Percentiles rank a stretch among this genome's conserved stretches.
phyloP scores from a whole-genome alignment of 73 alveolate species.

The Tetrahymena thermophila region DNA sequence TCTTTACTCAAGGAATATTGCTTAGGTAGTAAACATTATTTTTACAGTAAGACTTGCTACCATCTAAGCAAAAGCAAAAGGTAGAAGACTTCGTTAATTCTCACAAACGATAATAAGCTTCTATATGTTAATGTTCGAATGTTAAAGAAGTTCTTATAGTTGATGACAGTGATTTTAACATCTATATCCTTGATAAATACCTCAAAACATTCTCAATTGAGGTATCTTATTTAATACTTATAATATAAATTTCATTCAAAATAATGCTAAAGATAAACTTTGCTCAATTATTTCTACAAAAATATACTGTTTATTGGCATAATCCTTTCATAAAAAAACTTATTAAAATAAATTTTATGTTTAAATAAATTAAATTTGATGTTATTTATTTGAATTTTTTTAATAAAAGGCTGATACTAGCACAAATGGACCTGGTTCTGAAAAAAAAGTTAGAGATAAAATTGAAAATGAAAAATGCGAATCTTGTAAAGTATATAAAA shows the following conservation, averaged over 20 bases:
- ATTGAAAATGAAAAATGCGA: not conserved
- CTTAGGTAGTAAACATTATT: not conserved
- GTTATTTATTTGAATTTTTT: no score
- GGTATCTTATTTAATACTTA: not conserved
- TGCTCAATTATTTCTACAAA: no score
- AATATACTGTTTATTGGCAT: no score
- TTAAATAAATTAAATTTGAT: no score
- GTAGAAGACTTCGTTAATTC: not conserved
- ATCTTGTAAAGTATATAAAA: not conserved
- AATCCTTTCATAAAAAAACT: no score
- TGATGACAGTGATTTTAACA: not conserved
- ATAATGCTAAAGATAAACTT: not conserved
- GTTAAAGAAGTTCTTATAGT: not conserved
- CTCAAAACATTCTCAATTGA: not conserved
- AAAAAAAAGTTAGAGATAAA: not conserved
- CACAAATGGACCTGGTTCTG: not conserved
- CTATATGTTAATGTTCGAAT: not conserved
- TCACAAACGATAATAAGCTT: not conserved
- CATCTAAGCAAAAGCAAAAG: not conserved
- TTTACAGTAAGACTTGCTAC: not conserved
- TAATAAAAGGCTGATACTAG: not conserved
- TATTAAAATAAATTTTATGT: no score
- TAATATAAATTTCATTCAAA: not conserved
- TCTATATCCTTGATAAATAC: not conserved
- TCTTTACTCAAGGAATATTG: not conserved